phyloP scores from a whole-genome alignment of 768 basidiomycete species.

The Lactarius tabidus region DNA sequence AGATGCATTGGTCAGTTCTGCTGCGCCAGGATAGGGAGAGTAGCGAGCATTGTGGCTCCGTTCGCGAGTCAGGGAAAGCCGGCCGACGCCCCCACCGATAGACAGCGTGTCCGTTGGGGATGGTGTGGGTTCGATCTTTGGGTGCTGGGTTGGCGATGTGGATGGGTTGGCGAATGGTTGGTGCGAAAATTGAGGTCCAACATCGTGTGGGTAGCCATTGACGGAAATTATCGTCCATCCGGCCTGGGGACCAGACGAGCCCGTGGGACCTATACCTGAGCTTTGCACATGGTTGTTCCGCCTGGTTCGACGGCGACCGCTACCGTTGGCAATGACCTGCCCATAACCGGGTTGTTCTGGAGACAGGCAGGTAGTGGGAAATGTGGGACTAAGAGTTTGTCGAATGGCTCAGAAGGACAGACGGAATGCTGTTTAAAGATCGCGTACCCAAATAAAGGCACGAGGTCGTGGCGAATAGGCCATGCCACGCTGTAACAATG shows the following conservation, averaged over 20 bases:
- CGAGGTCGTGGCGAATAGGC: conserved; percentile 79
- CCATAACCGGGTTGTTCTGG: conserved; percentile 87
- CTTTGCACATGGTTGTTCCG: conserved; percentile 21
- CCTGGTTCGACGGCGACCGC: conserved; percentile 23
- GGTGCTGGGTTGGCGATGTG: conserved; percentile 8
- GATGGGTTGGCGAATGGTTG: conserved; percentile 15
- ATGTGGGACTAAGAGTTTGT: conserved; percentile 57
- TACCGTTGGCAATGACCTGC: conserved; percentile 57
- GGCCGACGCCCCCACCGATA: conserved; percentile 29
- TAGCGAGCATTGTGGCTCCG: conserved; percentile 35
- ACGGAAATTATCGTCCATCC: conserved; percentile 27
- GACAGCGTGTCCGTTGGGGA: conserved; percentile 22
- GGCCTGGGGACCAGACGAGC: conserved; percentile 19
- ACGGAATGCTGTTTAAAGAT: conserved; percentile 4
- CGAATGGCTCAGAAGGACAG: conserved; percentile 20
- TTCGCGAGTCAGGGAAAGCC: conserved; percentile 34
- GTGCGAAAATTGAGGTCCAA: conserved; percentile 6
- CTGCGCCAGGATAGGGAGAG: conserved; percentile 43
- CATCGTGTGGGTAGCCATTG: conserved; percentile 19
- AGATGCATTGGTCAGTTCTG: conserved; percentile 30
- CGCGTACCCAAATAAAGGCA: conserved; percentile 82
- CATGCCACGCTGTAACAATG: conserved; percentile 68
- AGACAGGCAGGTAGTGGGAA: conserved; percentile 77
- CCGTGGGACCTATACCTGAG: conserved; percentile 10
- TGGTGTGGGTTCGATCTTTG: conserved; percentile 5